These are phyloP conservation scores for Aspergillus ochraceoroseus DNA, from an alignment of 2,329 filamentous ascomycete genomes.

Conservation along the genomic window DNA sequence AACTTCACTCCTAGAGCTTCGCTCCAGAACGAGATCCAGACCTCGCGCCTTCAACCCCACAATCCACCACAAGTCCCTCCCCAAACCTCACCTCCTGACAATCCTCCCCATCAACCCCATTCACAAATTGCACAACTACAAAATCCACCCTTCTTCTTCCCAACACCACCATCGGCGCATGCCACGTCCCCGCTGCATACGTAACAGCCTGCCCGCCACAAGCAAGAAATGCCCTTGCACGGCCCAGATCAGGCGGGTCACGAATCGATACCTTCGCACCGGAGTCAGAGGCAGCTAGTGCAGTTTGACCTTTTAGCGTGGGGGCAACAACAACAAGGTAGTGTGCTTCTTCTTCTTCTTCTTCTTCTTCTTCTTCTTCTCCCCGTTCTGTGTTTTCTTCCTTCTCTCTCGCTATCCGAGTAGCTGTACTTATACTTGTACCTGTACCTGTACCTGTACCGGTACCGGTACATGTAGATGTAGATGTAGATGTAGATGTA, in stretches of 20 bases:
- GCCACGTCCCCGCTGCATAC: conserved; percentile 88
- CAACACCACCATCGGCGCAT: conserved; percentile 91
- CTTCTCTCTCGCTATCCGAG: no score
- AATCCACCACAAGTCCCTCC: conserved; percentile 37
- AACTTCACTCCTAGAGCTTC: background rate
- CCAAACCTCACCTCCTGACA: conserved; percentile 69
- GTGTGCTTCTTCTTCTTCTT: conserved; percentile 28
- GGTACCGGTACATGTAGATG: no score
- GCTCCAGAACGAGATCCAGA: background rate
- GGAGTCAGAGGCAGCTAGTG: conserved; percentile 30
- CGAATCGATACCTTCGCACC: conserved; percentile 34
- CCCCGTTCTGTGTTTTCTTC: no score
- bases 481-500: no score
- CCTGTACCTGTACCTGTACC: no score
- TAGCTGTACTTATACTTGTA: no score
- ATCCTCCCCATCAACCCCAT: conserved; percentile 76
- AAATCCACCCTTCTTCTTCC: conserved; percentile 71
- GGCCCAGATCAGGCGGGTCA: conserved; percentile 64
- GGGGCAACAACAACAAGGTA: conserved; percentile 91
- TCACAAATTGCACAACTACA: conserved; percentile 82
- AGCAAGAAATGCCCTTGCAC: conserved; percentile 72
- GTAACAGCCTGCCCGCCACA: conserved; percentile 77
- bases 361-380: conserved; percentile 25
- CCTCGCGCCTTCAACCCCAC: conserved; percentile 18
- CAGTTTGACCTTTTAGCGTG: conserved; percentile 50